Evolutionary conservation across 208 protist genomes (phyloP).

Genomic region (Novymonas esmeraldas): DNA sequence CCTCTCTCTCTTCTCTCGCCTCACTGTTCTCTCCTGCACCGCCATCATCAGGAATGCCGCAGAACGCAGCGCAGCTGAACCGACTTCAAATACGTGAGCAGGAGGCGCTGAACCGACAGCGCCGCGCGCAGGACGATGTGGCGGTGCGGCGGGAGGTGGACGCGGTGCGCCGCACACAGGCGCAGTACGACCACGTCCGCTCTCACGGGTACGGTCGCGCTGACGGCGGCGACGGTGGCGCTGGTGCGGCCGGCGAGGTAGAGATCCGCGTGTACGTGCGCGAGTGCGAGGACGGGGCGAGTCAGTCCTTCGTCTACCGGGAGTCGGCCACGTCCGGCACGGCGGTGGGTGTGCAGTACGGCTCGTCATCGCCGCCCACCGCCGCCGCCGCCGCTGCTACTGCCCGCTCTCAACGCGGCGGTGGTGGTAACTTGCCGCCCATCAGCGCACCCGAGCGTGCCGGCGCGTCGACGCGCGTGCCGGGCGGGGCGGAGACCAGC

Average conservation of each 20-base stretch:
- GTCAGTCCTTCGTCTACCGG: slow-evolving; percentile 51
- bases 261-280: slow-evolving; percentile 86
- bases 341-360: background rate
- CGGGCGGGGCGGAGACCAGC: background rate
- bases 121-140: slow-evolving; percentile 49
- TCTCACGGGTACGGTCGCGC: slow-evolving; percentile 62
- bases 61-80: slow-evolving; percentile 74
- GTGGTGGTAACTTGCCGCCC: background rate
- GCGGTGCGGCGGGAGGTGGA: slow-evolving; percentile 35
- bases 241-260: slow-evolving; percentile 41
- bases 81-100: slow-evolving; percentile 84
- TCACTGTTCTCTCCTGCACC: background rate
- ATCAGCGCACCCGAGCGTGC: slow-evolving; percentile 3
- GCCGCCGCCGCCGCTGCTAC: slow-evolving; percentile 3
- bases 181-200: slow-evolving; percentile 64
- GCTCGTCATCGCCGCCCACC: background rate
- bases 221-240: background rate
- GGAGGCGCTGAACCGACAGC: slow-evolving; percentile 79
- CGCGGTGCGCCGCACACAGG: slow-evolving; percentile 45
- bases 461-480: background rate
- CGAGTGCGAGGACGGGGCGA: slow-evolving; percentile 72
- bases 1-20: background rate
- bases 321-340: slow-evolving; percentile 50
- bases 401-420: background rate
- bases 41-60: slow-evolving; percentile 29